Percentiles rank a stretch among this genome's conserved stretches.
phyloP scores from a whole-genome alignment of 139 green algal genomes.

The Microglena sp. region DNA sequence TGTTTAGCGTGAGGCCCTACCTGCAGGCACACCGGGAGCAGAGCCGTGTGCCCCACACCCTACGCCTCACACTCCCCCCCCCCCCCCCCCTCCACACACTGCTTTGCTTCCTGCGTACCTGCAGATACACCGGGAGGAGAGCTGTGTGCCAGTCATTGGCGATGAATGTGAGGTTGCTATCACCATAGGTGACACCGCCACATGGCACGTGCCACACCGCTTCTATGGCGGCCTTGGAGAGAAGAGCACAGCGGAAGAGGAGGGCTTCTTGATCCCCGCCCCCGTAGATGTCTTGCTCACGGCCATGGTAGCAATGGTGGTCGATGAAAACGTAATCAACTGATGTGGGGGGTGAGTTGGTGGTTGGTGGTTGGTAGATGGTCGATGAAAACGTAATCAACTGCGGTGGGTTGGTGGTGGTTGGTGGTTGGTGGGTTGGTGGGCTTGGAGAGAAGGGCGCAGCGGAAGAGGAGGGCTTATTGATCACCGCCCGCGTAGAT shows the following conservation, averaged over 20 bases:
- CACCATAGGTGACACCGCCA: slow-evolving; percentile 71
- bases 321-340: slow-evolving; percentile 92
- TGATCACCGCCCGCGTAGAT: slow-evolving; percentile 71
- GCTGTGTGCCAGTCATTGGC: slow-evolving; percentile 93
- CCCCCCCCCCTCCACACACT: neutral
- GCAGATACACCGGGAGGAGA: slow-evolving; percentile 83
- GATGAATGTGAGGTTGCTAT: slow-evolving; percentile 79
- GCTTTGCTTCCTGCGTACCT: too few relatives aligned
- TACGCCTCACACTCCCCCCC: too few relatives aligned
- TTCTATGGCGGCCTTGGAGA: slow-evolving; percentile 48
- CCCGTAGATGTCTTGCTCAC: slow-evolving; percentile 66
- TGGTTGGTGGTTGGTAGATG: too few relatives aligned
- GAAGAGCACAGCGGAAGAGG: slow-evolving; percentile 62
- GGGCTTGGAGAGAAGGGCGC: slow-evolving; percentile 65
- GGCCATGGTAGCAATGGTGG: slow-evolving; percentile 67
- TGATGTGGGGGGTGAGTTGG: too few relatives aligned
- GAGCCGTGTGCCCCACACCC: too few relatives aligned
- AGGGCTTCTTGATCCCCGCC: slow-evolving; percentile 59
- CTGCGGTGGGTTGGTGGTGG: too few relatives aligned
- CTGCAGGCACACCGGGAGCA: too few relatives aligned
- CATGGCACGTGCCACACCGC: slow-evolving; percentile 77
- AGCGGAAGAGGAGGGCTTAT: slow-evolving; percentile 62
- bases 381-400: too few relatives aligned
- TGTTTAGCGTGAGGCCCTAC: too few relatives aligned
- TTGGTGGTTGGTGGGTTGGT: too few relatives aligned